Evolutionary conservation across 148 eudicot genomes (phyloP), one percentile per base, ranked within the genome.

Genomic region (Cornus florida): DNA sequence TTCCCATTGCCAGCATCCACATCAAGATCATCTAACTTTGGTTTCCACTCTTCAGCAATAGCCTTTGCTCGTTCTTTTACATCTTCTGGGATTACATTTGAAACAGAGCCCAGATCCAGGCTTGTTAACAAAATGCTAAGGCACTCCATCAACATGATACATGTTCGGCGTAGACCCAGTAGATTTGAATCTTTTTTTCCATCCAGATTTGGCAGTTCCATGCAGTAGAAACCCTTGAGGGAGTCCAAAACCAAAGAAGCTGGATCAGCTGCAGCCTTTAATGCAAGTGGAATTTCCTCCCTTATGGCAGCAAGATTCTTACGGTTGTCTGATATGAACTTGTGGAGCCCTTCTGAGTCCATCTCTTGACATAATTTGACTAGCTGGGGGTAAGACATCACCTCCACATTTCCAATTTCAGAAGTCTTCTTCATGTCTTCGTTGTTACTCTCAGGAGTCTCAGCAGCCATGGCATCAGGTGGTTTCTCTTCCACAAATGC

Each of bases 81-180:
- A 77, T 85, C 83, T 68, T 87, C 88, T 66, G 95, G 83, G 31
- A 97, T 86, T 56, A 92, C 77, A 80, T 46, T 78, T 78, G 97
- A 87, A 78, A 79, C 79, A 32, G 92, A 84, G 38, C 76, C 79
- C 14, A 67, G 75, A 82, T 87, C 89, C 81, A 90, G 70, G 78
- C 83, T 86, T 66, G 76, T 43, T 53, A 91, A 83, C 80, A 94
- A 78, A 82, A 86, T 83, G 89, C 92, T 83, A 81, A 97, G 98
- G 84, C 99, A 97, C 77, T 97, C 99, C 99, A 97, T 88, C 88
- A 97, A 76, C 99, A 97, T 97, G 78, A 97, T 92, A 86, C 99
- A 94, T 43, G 97, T 92, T 71, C 99, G 83, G 67, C 99, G 93
- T 53, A 97, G 77, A 80, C 99, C 99, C 87, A 97, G 70, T 70